Base-by-base conservation (phyloP, 768 basidiomycete species). In the Rhodosporidiobolus odoratus region DNA sequence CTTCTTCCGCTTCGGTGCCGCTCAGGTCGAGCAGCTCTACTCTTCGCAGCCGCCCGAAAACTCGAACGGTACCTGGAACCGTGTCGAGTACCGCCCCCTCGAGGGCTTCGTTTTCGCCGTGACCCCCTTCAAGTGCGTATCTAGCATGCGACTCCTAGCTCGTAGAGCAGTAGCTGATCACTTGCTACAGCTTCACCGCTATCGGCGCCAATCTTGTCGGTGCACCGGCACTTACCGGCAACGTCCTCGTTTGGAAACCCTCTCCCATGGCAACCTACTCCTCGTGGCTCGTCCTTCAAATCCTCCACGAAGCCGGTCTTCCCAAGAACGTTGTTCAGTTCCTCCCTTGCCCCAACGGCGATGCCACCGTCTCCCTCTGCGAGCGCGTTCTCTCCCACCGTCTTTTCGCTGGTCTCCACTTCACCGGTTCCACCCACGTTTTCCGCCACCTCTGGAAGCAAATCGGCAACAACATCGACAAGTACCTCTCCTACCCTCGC, bases 101-200 rank as follows among this genome's bases (percentile, higher is more conserved):
- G 96, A 98, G 81, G 96, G 96, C 32, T 99, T 99, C 82, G 91
- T 98, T 34, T 85, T 98, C 59, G 96, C 96, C 21, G 90, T 98
- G 48, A 93, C 96, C 12, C 96, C 96, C 0, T 98, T 99, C 84
- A 99, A 99, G 79, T 73, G 52, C 43, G 72, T 80, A 80, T 66
- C 40, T 10, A 15, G 5, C n/a, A 3, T 25, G 6, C 40, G 25
- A 3, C 2, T 0, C 10, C 13, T 2, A 21, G 10, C n/a, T 19
- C 30, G 15, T 32, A 1, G 0, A 2, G 2, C 2, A 32, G 25
- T 53, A 25, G 40, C 13, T 16, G 54, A 9, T 21, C 13, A 23
- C 17, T 38, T 15, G 21, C 4, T 21, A 34, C 62, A 76, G 72
- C 81, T 94, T 93, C 79, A 97, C 95, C 40, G 95, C 95, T 35